Evolutionary conservation across 2,329 filamentous ascomycete species (phyloP), one percentile per base, ranked within the genome.

Genomic region (Fusarium mexicanum): DNA sequence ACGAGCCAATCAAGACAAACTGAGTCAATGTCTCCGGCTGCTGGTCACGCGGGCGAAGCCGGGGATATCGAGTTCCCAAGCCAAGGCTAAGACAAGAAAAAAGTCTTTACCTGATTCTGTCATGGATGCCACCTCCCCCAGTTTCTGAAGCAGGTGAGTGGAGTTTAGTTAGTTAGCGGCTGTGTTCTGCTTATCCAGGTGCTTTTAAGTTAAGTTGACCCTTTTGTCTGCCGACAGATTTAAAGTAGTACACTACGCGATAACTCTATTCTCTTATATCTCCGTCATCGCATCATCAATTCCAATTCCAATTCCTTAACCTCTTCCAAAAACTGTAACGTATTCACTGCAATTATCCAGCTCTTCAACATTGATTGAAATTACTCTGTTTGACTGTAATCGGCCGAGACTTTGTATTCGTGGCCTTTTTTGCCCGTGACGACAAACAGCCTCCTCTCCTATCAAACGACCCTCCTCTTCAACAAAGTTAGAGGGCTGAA

Each of bases 31-130:
- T 48, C 53, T 73, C 33, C 14, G 22, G 61, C 61, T 57, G 37
- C 26, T 71, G 53, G 50, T 76, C 66, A 74, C 63, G 69, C 76
- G 76, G 76, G 76, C 73, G 57, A 78, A 78, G 68, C 69, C 76
- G 76, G 76, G 76, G 74, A 66, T 75, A 43, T 53, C 48, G 44
- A 68, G 60, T 73, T 71, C 63, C 69, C 58, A 43, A 48, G 64
- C 69, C 58, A 37, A 51, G 64, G 44, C 47, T 55, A 62, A 43
- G 24, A 53, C 31, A 53, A 20, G 50, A 26, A 54, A 44, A 48
- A 37, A 40, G 47, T 69, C 70, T 74, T 68, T 72, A 67, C 64
- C 67, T 75, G 64, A 70, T 69, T 65, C 12, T 22, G 22, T 14
- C n/a, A n/a, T 41, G 37, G 51, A 41, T 73, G 60, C 58, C 63